Evolutionary conservation across 257 asterid genomes (phyloP).

Genomic region (Nicotiana knightiana): DNA sequence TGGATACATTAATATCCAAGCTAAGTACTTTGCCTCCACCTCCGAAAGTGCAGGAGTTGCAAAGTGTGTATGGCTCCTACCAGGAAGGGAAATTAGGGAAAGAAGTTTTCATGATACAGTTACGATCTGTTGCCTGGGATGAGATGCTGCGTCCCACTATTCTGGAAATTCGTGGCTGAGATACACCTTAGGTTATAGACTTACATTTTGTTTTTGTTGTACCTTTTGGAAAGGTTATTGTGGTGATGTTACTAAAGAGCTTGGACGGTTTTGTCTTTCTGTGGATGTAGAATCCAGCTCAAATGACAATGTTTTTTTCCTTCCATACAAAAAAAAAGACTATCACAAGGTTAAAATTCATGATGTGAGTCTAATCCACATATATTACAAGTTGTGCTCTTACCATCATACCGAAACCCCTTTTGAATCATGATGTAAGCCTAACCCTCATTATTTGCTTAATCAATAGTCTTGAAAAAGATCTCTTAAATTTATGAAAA

Average conservation of each 20-base stretch:
- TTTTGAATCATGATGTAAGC: too few species aligned
- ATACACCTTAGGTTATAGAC: conserved; percentile 14
- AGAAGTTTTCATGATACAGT: conserved; percentile 38
- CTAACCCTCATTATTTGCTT: too few species aligned
- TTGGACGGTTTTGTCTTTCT: not conserved
- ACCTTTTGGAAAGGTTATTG: not conserved
- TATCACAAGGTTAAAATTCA: too few species aligned
- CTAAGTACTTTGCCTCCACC: conserved; percentile 41
- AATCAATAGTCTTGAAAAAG: too few species aligned
- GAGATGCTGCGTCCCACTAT: conserved; percentile 41
- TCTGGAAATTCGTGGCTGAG: conserved; percentile 56
- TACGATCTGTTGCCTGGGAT: conserved; percentile 50
- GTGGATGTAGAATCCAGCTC: not conserved
- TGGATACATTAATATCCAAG: conserved; percentile 38
- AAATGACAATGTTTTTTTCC: not conserved
- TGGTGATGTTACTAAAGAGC: conserved; percentile 11
- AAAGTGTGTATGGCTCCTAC: conserved; percentile 27
- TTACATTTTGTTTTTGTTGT: not conserved
- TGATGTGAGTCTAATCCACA: too few species aligned
- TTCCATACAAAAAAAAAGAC: not conserved
- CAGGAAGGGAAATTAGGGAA: conserved; percentile 55
- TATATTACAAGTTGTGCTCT: too few species aligned
- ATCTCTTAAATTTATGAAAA: not conserved
- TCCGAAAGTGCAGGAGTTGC: conserved; percentile 38
- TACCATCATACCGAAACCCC: too few species aligned